Evolutionary conservation across 176 grass and related monocot genomes (phyloP), one percentile per base, ranked within the genome.

Genomic region (Poa pratensis): DNA sequence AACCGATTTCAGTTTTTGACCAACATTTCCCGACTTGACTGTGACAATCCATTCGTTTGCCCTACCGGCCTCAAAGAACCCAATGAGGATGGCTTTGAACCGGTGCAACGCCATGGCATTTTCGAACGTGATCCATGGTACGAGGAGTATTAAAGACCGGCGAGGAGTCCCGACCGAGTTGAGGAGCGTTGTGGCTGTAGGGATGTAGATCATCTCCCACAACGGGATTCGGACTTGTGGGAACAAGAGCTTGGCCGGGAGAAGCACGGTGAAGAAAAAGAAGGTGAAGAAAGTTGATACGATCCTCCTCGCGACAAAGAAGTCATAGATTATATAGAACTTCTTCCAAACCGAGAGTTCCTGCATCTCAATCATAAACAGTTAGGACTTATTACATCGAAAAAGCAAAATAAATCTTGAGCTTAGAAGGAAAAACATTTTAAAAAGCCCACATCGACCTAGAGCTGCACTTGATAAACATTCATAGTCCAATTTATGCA

Each of bases 41-140:
- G 94, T 97, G n/a, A 97, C 89, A 54, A 94, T 93, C 94, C 91
- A 96, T 84, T 96, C 94, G 22, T 96, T 96, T 9, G 89, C 91
- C 64, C 91, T 91, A 35, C 85, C 87, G 0, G 91, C 85, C 87
- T 96, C 87, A 14, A 88, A 71, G 9, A 94, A 37, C 15, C 94
- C 94, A 1, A 96, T 92, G 30, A 90, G 61, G 34, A 88, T 87
- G 45, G 91, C 91, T 82, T 97, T 97, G 37, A 88, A 76, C 49
- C 91, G 87, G 71, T 97, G 91, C 57, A 93, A 5, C 4, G 94
- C 87, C 94, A 97, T 94, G 12, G 84, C 94, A 39, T 97, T 97
- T 87, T 97, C 94, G 72, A 96, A 96, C 16, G 87, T 71, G 73
- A 93, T 2, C 89, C 89, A 96, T 4, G 80, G 8, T 63, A 93